These are phyloP conservation scores for Cercospora janseana DNA, from an alignment of 2,329 filamentous ascomycete species.

Conservation along the genomic window DNA sequence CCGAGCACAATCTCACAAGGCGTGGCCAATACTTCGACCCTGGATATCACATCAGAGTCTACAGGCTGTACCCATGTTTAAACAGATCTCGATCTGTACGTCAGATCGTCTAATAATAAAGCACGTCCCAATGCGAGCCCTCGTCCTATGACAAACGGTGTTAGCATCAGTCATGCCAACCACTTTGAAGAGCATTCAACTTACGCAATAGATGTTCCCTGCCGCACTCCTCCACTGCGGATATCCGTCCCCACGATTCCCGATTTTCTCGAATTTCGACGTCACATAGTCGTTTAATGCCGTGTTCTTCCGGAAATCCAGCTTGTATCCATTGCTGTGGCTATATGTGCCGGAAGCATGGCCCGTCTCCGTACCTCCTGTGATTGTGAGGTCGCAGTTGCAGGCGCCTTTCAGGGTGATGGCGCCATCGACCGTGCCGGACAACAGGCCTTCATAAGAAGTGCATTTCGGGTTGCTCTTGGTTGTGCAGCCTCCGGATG, in stretches of 20 bases:
- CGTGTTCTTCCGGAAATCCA: slow-evolving; percentile 17
- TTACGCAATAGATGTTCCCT: slow-evolving; percentile 17
- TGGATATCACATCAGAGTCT: too few species aligned
- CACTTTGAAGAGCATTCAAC: neutral
- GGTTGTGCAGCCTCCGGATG: slow-evolving; percentile 16
- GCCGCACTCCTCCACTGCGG: slow-evolving; percentile 11
- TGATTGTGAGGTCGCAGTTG: slow-evolving; percentile 2
- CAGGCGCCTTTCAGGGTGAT: slow-evolving; percentile 15
- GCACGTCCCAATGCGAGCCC: slow-evolving; percentile 15
- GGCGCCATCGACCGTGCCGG: slow-evolving; percentile 16
- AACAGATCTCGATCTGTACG: neutral
- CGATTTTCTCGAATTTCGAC: slow-evolving; percentile 9
- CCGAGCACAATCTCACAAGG: too few species aligned
- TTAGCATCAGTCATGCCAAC: neutral
- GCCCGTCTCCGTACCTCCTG: slow-evolving; percentile 13
- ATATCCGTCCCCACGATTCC: slow-evolving; percentile 10
- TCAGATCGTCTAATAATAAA: slow-evolving; percentile 7
- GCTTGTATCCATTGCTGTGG: slow-evolving; percentile 15
- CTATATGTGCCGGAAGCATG: slow-evolving; percentile 14
- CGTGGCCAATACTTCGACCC: too few species aligned
- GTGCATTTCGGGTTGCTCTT: slow-evolving; percentile 11
- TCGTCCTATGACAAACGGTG: slow-evolving; percentile 1
- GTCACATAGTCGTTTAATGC: slow-evolving; percentile 15
- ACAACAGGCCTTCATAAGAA: slow-evolving; percentile 13
- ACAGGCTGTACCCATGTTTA: too few species aligned